Base-by-base conservation (phyloP, 176 grass and related monocot species). In the Bothriochloa decipiens region DNA sequence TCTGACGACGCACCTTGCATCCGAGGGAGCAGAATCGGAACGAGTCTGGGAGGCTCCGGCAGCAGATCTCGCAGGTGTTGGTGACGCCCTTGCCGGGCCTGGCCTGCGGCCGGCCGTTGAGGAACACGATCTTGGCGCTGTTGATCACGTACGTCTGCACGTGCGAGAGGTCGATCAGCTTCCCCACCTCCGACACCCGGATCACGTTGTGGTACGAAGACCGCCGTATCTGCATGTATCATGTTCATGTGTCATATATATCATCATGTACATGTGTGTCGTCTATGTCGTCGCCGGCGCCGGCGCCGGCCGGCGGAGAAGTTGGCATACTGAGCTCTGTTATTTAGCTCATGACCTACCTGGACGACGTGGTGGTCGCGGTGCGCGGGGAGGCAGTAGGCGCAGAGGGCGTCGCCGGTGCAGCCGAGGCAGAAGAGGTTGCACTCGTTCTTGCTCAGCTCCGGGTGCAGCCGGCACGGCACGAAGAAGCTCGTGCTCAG, bases 141-240 rank as follows among this genome's bases (percentile, higher is more conserved):
- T 95, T 95, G 72, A 95, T 95, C 68, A 95, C 79, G 85, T 95
- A 95, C 36, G 93, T 92, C 88, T 95, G 93, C 83, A 95, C 90
- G 64, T 92, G 85, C 16, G 87, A 88, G 35, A 95, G 75, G 74
- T 95, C 93, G 52, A 95, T 90, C 57, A 92, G 75, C 77, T 88
- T 92, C 81, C 86, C 84, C 84, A 95, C 81, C 88, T 95, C 90
- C 26, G 88, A 90, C 39, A 91, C 93, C 65, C 88, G 82, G 80
- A 95, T 90, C 90, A 95, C 93, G 81, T 95, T 89, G 78, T 95
- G 93, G 83, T 95, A 95, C 35, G 93, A 95, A 42, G 93, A 95
- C 32, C 91, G 50, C 27, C 93, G 83, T 60, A 92, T 90, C 90
- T 95, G 81, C 77, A 23, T 11, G 13, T 9, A 55, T 10, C 9